phyloP scores from a whole-genome alignment of 495 filamentous ascomycete species.

The Xylaria acuta region DNA sequence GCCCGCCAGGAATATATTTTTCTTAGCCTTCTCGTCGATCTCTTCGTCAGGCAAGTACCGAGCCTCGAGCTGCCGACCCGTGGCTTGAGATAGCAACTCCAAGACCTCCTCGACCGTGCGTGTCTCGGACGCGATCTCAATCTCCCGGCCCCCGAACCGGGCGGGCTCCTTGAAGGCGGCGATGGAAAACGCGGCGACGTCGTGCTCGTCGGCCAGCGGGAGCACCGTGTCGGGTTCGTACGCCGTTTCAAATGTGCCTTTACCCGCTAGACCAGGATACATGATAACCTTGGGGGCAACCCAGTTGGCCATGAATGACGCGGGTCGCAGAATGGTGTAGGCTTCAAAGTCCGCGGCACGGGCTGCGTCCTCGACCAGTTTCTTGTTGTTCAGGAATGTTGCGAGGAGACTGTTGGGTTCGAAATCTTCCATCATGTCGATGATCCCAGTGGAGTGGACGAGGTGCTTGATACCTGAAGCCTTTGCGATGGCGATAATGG shows the following conservation, averaged over 20 bases:
- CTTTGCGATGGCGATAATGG: constrained; percentile 51
- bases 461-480: constrained; percentile 43
- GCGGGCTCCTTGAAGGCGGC: constrained; percentile 50
- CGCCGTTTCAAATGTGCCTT: constrained; percentile 37
- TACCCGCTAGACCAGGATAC: constrained; percentile 47
- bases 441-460: constrained; percentile 49
- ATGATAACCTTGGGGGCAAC: constrained; percentile 43
- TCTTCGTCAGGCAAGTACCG: constrained; percentile 51
- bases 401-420: constrained; percentile 35
- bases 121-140: constrained; percentile 50
- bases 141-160: constrained; percentile 44
- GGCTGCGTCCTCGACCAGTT: constrained; percentile 46
- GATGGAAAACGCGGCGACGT: constrained; percentile 55
- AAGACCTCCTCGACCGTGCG: constrained; percentile 43
- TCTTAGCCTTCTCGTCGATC: constrained; percentile 32
- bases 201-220: constrained; percentile 52
- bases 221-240: constrained; percentile 39
- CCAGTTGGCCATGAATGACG: constrained; percentile 60
- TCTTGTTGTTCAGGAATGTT: constrained; percentile 44
- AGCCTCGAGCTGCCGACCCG: constrained; percentile 42
- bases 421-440: constrained; percentile 18
- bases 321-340: constrained; percentile 57
- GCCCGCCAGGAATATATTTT: constrained; percentile 37
- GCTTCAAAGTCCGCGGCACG: constrained; percentile 44
- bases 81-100: constrained; percentile 38